Evolutionary conservation across 129 eudicot genomes (phyloP).

Genomic region (Rutidosis leptorrhynchoides): DNA sequence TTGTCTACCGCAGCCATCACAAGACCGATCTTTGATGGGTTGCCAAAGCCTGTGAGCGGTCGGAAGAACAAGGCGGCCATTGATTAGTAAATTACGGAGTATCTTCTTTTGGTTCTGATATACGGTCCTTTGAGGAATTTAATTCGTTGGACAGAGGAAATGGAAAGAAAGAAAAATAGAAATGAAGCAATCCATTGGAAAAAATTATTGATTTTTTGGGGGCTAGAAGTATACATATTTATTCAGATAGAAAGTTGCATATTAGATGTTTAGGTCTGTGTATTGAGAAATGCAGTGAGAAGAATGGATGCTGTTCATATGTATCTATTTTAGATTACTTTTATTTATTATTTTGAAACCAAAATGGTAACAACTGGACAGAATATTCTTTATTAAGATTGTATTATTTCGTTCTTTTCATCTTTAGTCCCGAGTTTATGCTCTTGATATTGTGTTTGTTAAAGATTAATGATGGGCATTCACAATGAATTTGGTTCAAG

Average conservation of each 20-base stretch:
- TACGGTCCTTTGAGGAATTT: constrained; percentile 3
- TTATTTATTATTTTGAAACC: constrained; percentile 15
- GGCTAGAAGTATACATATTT: constrained; percentile 29
- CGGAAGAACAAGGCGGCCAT: constrained; percentile 75
- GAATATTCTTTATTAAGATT: not conserved
- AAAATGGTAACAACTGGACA: constrained; percentile 17
- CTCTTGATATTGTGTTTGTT: too few species aligned
- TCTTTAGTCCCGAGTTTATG: too few species aligned
- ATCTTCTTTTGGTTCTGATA: constrained; percentile 9
- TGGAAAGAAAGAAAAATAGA: constrained; percentile 29
- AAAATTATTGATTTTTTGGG: constrained; percentile 23
- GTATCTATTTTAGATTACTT: constrained; percentile 16
- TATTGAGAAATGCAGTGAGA: constrained; percentile 19
- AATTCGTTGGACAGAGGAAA: constrained; percentile 19
- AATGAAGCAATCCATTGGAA: constrained; percentile 27
- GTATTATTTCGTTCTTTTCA: not conserved
- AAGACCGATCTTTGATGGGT: constrained; percentile 74
- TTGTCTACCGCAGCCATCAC: constrained; percentile 65
- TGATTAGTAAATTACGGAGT: constrained; percentile 64
- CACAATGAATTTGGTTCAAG: too few species aligned
- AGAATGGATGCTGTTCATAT: constrained; percentile 34
- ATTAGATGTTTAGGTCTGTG: constrained; percentile 33
- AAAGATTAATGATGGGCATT: too few species aligned
- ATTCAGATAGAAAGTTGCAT: constrained; percentile 35
- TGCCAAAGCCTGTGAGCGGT: constrained; percentile 63